A percentile compares a stretch with the other conserved stretches of the same genome.
phyloP scores from a whole-genome alignment of 805 yeast species.

The Kluyveromyces starmeri region DNA sequence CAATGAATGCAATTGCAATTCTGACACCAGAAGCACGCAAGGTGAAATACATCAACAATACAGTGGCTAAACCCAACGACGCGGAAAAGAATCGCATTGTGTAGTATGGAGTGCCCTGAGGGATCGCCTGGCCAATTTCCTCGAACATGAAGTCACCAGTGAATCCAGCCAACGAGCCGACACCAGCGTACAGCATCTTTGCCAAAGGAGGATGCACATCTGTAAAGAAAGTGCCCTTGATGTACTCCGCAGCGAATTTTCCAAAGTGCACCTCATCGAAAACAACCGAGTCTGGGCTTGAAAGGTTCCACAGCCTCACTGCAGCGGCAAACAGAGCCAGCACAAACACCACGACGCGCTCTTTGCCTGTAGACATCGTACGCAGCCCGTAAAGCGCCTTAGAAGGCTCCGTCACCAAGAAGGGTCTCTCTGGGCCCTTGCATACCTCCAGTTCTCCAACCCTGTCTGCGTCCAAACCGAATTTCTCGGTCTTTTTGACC shows the following conservation, averaged over 20 bases:
- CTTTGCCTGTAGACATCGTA: slow-evolving; percentile 31
- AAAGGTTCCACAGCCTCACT: slow-evolving; percentile 54
- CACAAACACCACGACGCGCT: slow-evolving; percentile 33
- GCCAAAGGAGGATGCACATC: slow-evolving; percentile 79
- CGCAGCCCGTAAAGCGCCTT: slow-evolving; percentile 34
- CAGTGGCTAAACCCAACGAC: slow-evolving; percentile 57
- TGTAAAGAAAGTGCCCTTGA: slow-evolving; percentile 54
- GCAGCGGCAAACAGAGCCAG: slow-evolving; percentile 43
- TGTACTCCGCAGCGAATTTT: slow-evolving; percentile 84
- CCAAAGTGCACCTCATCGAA: slow-evolving; percentile 95
- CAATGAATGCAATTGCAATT: slow-evolving; percentile 49
- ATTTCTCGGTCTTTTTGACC: too few relatives aligned
- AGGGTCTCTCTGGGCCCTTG: slow-evolving; percentile 48
- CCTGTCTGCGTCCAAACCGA: slow-evolving; percentile 23
- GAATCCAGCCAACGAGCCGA: slow-evolving; percentile 60
- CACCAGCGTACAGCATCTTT: slow-evolving; percentile 65
- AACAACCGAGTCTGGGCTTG: slow-evolving; percentile 72
- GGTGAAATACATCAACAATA: slow-evolving; percentile 56
- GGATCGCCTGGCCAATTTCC: slow-evolving; percentile 56
- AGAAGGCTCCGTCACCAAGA: slow-evolving; percentile 43
- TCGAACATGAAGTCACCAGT: slow-evolving; percentile 61
- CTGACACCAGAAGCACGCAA: slow-evolving; percentile 65
- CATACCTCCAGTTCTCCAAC: slow-evolving; percentile 39
- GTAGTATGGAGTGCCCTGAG: slow-evolving; percentile 50
- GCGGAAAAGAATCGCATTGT: slow-evolving; percentile 68